Percentiles rank a stretch among this genome's conserved stretches.
Evolutionary conservation across 2,329 filamentous ascomycete genomes (phyloP).

Genomic region (Diplodia intermedia): DNA sequence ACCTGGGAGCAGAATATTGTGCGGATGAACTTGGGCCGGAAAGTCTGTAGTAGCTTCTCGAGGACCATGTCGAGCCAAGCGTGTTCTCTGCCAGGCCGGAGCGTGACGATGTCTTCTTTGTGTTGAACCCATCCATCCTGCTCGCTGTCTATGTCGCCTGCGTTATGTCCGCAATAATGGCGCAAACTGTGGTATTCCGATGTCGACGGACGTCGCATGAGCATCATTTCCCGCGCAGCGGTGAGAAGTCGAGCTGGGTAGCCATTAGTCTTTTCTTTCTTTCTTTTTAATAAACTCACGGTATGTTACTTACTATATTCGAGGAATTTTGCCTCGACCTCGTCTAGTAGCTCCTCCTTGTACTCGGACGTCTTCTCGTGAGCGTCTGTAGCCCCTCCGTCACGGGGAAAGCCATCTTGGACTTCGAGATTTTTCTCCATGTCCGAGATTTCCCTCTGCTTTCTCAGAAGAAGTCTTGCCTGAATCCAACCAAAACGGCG

Average conservation of each 20-base stretch:
- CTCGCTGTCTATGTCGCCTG: not conserved
- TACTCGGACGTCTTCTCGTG: too few relatives aligned
- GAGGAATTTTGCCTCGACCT: too few relatives aligned
- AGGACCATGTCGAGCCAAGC: conserved; percentile 50
- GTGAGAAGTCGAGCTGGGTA: too few relatives aligned
- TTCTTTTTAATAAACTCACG: too few relatives aligned
- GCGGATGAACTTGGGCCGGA: not conserved
- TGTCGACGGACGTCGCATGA: too few relatives aligned
- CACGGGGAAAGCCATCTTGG: not conserved
- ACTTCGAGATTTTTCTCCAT: conserved; percentile 34
- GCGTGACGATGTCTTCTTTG: conserved; percentile 52
- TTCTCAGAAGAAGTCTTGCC: conserved; percentile 46
- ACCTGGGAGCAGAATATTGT: conserved; percentile 6
- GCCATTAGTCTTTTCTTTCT: too few relatives aligned
- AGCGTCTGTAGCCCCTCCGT: not conserved
- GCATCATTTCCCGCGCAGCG: too few relatives aligned
- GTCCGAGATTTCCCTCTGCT: conserved; percentile 39
- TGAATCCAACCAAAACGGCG: conserved; percentile 53
- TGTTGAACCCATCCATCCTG: conserved; percentile 45
- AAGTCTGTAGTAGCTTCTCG: conserved; percentile 38
- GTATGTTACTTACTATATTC: too few relatives aligned
- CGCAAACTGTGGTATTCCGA: not conserved
- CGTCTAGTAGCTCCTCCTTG: too few relatives aligned
- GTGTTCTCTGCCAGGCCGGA: conserved; percentile 48
- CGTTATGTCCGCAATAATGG: not conserved